Evolutionary conservation across 106 monocot species (phyloP).

Genomic region (Allium cepa): DNA sequence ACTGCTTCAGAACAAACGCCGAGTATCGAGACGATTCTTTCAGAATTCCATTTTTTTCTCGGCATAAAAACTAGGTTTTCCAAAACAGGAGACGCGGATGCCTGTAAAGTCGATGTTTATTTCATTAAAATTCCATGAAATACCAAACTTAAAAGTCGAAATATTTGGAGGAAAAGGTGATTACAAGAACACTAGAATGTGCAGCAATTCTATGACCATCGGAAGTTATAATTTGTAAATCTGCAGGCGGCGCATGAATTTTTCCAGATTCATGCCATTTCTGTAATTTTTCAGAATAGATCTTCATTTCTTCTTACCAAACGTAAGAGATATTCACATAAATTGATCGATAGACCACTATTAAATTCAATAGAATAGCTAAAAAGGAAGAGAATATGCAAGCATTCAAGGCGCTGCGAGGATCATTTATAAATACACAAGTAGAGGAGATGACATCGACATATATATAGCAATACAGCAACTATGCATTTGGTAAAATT

Average conservation of each 20-base stretch:
- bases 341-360: too few species aligned
- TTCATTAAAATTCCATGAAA: neutral
- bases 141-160: neutral
- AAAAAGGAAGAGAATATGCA: too few species aligned
- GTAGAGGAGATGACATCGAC: too few species aligned
- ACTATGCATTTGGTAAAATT: too few species aligned
- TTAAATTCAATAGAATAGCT: too few species aligned
- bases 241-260: constrained; percentile 11
- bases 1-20: constrained; percentile 72
- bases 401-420: too few species aligned
- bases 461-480: too few species aligned
- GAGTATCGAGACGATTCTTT: constrained; percentile 31
- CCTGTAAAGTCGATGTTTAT: constrained; percentile 16
- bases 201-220: constrained; percentile 47
- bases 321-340: too few species aligned
- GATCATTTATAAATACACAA: too few species aligned
- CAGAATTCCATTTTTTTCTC: constrained; percentile 3
- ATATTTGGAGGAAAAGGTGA: neutral
- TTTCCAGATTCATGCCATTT: constrained; percentile 8
- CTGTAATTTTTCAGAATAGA: constrained; percentile 3
- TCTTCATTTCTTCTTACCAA: neutral
- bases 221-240: constrained; percentile 42
- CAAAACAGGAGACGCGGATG: constrained; percentile 68
- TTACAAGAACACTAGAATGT: constrained; percentile 46
- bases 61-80: constrained; percentile 35